Evolutionary conservation across 768 basidiomycete genomes (phyloP).

Genomic region (Kwoniella sp.): DNA sequence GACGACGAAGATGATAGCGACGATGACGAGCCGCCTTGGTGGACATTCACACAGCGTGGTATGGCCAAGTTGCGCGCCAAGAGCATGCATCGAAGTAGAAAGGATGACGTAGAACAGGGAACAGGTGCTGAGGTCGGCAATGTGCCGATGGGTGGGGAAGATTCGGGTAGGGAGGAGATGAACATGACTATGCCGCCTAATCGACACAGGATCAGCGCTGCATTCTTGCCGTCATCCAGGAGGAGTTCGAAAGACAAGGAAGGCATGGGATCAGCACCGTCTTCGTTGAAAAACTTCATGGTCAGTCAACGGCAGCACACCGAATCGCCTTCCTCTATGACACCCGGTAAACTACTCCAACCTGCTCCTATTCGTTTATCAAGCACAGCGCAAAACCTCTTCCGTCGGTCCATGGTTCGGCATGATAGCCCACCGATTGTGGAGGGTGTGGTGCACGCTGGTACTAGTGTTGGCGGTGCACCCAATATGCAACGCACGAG

Average conservation of each 20-base stretch:
- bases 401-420: slow-evolving; percentile 9
- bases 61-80: slow-evolving; percentile 41
- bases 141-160: background rate
- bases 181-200: slow-evolving; percentile 6
- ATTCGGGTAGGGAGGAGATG: slow-evolving; percentile 15
- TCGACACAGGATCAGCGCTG: slow-evolving; percentile 10
- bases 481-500: slow-evolving; percentile 3
- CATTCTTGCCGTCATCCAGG: slow-evolving; percentile 10
- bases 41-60: slow-evolving; percentile 43
- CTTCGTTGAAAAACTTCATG: slow-evolving; percentile 10
- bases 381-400: slow-evolving; percentile 11
- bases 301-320: background rate
- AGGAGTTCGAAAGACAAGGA: slow-evolving; percentile 19
- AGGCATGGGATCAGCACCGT: slow-evolving; percentile 5
- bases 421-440: background rate
- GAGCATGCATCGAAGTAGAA: slow-evolving; percentile 13
- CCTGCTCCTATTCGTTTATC: slow-evolving; percentile 21
- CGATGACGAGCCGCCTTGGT: slow-evolving; percentile 48
- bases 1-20: slow-evolving; percentile 12
- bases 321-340: background rate
- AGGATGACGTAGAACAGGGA: slow-evolving; percentile 15
- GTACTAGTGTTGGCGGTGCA: background rate
- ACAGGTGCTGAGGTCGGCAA: background rate
- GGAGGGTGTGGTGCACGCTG: background rate
- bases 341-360: slow-evolving; percentile 10